phyloP scores from a whole-genome alignment of 495 filamentous ascomycete genomes.

The Parathielavia hyrcaniae region DNA sequence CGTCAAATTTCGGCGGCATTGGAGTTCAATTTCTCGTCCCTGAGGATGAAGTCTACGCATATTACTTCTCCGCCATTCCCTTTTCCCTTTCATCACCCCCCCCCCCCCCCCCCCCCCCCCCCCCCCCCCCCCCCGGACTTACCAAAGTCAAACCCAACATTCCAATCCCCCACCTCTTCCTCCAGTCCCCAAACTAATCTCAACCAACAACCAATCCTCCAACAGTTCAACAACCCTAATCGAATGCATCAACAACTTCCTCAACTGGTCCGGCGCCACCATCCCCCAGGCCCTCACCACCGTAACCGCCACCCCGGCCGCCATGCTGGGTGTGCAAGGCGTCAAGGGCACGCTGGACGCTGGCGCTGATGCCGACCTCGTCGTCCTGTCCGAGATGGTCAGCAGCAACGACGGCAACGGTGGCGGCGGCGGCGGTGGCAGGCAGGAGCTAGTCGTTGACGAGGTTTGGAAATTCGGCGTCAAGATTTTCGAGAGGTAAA shows the following conservation, averaged over 20 bases:
- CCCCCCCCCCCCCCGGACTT: slow-evolving; percentile 1
- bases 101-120: background rate
- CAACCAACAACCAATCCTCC: no score
- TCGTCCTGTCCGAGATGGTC: slow-evolving; percentile 55
- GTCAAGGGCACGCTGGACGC: slow-evolving; percentile 61
- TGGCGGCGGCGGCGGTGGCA: no score
- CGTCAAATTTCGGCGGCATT: no score
- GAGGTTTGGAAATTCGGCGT: slow-evolving; percentile 32
- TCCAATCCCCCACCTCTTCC: no score
- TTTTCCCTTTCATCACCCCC: background rate
- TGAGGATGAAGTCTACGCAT: no score
- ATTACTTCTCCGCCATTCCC: background rate
- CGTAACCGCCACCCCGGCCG: slow-evolving; percentile 66
- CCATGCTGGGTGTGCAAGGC: slow-evolving; percentile 60
- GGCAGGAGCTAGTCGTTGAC: slow-evolving; percentile 16
- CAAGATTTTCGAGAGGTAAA: slow-evolving; percentile 14
- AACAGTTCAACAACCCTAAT: slow-evolving; percentile 66
- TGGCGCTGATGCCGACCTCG: slow-evolving; percentile 74
- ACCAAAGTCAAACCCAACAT: no score
- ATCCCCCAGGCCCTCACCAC: slow-evolving; percentile 61
- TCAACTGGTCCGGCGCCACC: slow-evolving; percentile 58
- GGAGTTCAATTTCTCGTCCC: no score
- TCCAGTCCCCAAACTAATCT: background rate
- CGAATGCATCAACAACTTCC: slow-evolving; percentile 76
- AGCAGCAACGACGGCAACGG: no score